Base-by-base conservation (phyloP, 1,284 basidiomycete genomes). In the Caloboletus firmus region DNA sequence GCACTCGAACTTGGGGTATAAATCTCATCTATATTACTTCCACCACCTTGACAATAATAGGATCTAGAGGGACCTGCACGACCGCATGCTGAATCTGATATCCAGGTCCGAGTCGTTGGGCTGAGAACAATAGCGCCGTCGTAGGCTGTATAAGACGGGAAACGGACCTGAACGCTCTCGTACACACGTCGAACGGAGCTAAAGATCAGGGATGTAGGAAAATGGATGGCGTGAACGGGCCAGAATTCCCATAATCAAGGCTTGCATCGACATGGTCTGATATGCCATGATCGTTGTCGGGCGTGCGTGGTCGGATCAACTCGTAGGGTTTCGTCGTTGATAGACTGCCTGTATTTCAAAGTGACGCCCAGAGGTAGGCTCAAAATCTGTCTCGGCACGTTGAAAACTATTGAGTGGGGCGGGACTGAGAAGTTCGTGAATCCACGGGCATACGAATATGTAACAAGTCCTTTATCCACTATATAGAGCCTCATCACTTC, bases 401-500 rank as follows among this genome's bases (percentile, higher is more conserved):
- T 12, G 24, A 30, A 34, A 17, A 13, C 6, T 30, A 39, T 26
- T 26, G 22, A 28, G 18, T 9, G 20, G 22, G 4, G 15, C 22
- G 3, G 34, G 41, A 18, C 45, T 32, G 36, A 59, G 45, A 35
- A 59, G 48, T 39, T 10, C 28, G 11, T 30, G 28, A 30, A 55
- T 39, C 57, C 57, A 55, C 17, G 57, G 57, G 11, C 45, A 59
- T 8, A 50, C 45, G n/a, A 59, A n/a, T n/a, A n/a, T n/a, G 57
- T 5, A 59, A 40, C 8, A 51, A 6, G 8, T 9, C 24, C 15
- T 59, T 28, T 51, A 32, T 40, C 26, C 24, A 5, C 5, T 6
- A 45, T 51, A 24, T 22, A 17, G 31, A 56, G 26, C 13, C 4
- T 26, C 32, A 32, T 51, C 11, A 3, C 28, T 26, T 51, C 26